phyloP scores from a whole-genome alignment of 192 early-diverging fungal species.

The Coemansia sp. region DNA sequence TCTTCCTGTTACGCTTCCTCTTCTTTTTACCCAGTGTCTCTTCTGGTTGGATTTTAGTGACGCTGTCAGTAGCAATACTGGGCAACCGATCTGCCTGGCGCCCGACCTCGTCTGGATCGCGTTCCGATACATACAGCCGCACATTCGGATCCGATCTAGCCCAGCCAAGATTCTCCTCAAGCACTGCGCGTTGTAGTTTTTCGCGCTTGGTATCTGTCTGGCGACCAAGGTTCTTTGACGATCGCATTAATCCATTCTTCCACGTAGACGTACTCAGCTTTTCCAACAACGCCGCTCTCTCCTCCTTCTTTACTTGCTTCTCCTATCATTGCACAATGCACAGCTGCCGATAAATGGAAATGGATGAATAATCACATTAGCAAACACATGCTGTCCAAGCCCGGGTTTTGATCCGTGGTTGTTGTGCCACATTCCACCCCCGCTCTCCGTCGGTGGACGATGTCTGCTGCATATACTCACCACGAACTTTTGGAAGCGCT shows the following conservation, averaged over 20 bases:
- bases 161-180: conserved; percentile 67
- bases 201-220: conserved; percentile 65
- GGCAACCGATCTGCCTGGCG: conserved; percentile 17
- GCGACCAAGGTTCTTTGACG: conserved; percentile 66
- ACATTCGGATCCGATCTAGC: conserved; percentile 59
- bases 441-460: neutral
- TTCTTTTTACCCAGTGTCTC: neutral
- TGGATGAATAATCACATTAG: no score
- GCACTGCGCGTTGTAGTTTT: conserved; percentile 63
- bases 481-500: conserved; percentile 77
- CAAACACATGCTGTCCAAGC: no score
- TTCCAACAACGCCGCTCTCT: conserved; percentile 64
- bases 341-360: neutral
- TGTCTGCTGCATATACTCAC: conserved; percentile 28
- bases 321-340: conserved; percentile 31
- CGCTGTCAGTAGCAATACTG: neutral
- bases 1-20: conserved; percentile 14
- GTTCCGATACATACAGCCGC: conserved; percentile 58
- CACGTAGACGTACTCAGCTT: conserved; percentile 65
- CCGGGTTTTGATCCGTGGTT: no score
- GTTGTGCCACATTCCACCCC: no score
- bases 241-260: conserved; percentile 68
- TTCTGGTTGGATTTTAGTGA: neutral
- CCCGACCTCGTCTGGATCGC: conserved; percentile 50
- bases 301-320: conserved; percentile 81